These are phyloP conservation scores for Chalaropsis ovoidea DNA, from an alignment of 2,329 filamentous ascomycete genomes.

Conservation along the genomic window DNA sequence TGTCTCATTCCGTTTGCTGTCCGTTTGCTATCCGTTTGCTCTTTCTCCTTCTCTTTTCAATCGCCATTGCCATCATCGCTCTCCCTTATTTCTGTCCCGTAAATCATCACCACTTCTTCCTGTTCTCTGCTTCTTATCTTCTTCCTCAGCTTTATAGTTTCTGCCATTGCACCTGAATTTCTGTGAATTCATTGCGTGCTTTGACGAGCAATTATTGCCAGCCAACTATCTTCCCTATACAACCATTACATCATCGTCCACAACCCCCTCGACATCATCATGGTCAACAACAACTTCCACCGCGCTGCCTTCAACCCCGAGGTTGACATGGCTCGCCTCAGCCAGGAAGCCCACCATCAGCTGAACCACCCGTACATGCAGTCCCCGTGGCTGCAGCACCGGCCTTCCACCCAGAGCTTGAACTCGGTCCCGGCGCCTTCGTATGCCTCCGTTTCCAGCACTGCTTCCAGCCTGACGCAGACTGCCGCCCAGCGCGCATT, in stretches of 20 bases:
- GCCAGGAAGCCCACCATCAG: neutral
- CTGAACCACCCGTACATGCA: neutral
- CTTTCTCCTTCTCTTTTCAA: conserved; percentile 15
- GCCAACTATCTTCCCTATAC: neutral
- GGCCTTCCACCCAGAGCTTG: conserved; percentile 12
- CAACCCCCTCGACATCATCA: neutral
- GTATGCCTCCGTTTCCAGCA: conserved; percentile 5
- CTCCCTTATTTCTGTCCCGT: neutral
- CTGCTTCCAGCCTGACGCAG: conserved; percentile 3
- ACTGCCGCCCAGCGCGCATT: conserved; percentile 22
- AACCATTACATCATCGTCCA: neutral
- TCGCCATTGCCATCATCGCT: neutral
- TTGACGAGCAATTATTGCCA: neutral
- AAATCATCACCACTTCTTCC: neutral
- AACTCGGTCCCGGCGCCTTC: conserved; percentile 25
- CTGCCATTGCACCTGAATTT: neutral
- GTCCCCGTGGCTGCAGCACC: conserved; percentile 17
- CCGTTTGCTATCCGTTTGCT: neutral
- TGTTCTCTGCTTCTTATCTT: neutral
- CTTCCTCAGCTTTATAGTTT: neutral
- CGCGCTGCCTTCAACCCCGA: conserved; percentile 4
- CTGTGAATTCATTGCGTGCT: neutral
- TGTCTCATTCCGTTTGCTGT: conserved; percentile 11
- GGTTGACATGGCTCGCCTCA: conserved; percentile 8
- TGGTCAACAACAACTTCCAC: conserved; percentile 16